Evolutionary conservation across 1,284 basidiomycete genomes (phyloP).

Genomic region (Mycosarcoma maydis): DNA sequence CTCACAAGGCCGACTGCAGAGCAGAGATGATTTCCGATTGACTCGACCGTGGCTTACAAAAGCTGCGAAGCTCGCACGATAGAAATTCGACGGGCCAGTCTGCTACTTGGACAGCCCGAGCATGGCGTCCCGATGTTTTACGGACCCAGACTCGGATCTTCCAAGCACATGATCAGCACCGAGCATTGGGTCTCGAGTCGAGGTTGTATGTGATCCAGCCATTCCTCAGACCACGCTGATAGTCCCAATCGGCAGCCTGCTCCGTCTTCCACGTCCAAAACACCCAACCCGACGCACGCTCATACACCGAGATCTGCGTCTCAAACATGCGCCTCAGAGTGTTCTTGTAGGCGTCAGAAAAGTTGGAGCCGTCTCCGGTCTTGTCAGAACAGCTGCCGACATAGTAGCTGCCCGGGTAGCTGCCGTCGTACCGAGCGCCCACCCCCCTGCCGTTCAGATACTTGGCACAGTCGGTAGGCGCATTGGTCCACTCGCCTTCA

Average conservation of each 20-base stretch:
- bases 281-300: conserved; percentile 75
- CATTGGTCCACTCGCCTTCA: conserved; percentile 69
- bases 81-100: no score
- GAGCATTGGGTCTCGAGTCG: conserved; percentile 41
- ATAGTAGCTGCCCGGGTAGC: conserved; percentile 68
- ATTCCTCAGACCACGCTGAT: conserved; percentile 60
- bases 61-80: no score
- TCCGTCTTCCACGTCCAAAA: conserved; percentile 83
- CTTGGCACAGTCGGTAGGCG: conserved; percentile 84
- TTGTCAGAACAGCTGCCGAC: conserved; percentile 80
- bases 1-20: no score
- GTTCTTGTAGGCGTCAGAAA: conserved; percentile 81
- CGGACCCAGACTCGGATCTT: neutral
- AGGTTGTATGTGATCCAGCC: conserved; percentile 61
- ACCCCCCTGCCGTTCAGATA: conserved; percentile 75
- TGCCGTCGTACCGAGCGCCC: conserved; percentile 84
- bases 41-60: no score
- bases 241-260: conserved; percentile 65
- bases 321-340: conserved; percentile 86
- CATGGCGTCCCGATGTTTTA: no score
- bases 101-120: neutral
- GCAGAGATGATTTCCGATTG: no score
- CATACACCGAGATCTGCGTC: conserved; percentile 73
- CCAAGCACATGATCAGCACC: conserved; percentile 17
- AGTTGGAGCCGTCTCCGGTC: conserved; percentile 78